Percentiles rank a stretch among this genome's conserved stretches.
phyloP scores from a whole-genome alignment of 805 yeast genomes.

The Candida ovalis region DNA sequence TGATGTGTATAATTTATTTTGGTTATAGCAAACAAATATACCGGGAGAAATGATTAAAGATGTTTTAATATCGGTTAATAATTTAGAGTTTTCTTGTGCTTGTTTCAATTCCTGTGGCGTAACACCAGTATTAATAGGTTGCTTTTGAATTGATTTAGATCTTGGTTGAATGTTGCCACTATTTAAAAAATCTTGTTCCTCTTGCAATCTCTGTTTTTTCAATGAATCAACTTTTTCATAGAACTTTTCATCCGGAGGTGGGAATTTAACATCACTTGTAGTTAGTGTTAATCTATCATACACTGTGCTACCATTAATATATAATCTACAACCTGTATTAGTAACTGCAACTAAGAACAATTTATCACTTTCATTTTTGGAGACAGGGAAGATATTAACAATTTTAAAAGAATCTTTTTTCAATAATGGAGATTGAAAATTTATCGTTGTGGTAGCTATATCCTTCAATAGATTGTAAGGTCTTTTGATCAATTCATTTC shows the following conservation, averaged over 20 bases:
- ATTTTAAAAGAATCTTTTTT: conserved; percentile 55
- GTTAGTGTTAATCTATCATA: conserved; percentile 32
- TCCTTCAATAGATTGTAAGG: conserved; percentile 46
- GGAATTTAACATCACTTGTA: conserved; percentile 41
- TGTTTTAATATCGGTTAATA: conserved; percentile 55
- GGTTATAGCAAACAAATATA: conserved; percentile 65
- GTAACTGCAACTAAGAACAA: conserved; percentile 77
- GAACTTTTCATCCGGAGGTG: conserved; percentile 36
- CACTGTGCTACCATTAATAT: conserved; percentile 46
- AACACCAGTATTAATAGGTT: conserved; percentile 24
- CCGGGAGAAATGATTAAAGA: conserved; percentile 77
- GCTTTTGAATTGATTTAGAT: conserved; percentile 19
- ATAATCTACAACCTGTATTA: conserved; percentile 77
- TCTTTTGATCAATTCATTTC: conserved; percentile 33
- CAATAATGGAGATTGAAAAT: conserved; percentile 40
- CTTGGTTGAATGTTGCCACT: conserved; percentile 9
- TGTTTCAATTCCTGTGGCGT: conserved; percentile 39
- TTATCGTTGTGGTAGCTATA: conserved; percentile 37
- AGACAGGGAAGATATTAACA: conserved; percentile 58
- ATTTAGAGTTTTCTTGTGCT: conserved; percentile 50
- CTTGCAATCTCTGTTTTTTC: conserved; percentile 36
- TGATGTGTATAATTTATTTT: conserved; percentile 56
- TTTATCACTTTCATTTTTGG: conserved; percentile 61
- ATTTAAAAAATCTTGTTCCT: conserved; percentile 27
- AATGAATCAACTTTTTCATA: conserved; percentile 30